Percentiles rank a stretch among this genome's conserved stretches.
Evolutionary conservation across 495 filamentous ascomycete genomes (phyloP).

Genomic region (Aspergillus bertholletiae): DNA sequence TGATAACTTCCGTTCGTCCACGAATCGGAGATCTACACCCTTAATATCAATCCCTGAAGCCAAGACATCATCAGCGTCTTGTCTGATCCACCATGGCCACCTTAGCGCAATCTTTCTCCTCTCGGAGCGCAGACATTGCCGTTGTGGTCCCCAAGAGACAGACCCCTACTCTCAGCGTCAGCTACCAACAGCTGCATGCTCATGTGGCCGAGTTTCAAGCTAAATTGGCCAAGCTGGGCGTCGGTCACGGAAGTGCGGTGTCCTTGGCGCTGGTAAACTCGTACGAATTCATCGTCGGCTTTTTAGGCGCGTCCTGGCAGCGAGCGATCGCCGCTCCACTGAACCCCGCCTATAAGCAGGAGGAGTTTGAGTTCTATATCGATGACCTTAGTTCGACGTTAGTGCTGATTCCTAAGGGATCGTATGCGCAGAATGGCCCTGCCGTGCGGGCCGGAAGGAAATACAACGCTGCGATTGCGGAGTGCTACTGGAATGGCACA

Average conservation of each 20-base stretch:
- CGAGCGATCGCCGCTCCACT: constrained; percentile 75
- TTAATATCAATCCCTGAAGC: constrained; percentile 8
- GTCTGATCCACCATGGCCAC: constrained; percentile 40
- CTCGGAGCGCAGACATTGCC: constrained; percentile 44
- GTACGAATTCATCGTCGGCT: constrained; percentile 78
- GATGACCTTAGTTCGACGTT: constrained; percentile 75
- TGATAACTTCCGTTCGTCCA: neutral
- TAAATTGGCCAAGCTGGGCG: constrained; percentile 67
- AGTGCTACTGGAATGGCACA: constrained; percentile 68
- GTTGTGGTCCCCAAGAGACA: constrained; percentile 66
- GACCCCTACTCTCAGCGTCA: constrained; percentile 37
- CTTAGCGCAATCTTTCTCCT: constrained; percentile 40
- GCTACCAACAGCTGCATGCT: constrained; percentile 57
- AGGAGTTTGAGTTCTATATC: constrained; percentile 88
- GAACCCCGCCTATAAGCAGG: constrained; percentile 80
- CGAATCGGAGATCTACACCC: neutral
- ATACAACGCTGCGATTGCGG: constrained; percentile 74
- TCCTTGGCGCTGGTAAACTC: constrained; percentile 76
- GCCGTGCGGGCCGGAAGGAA: constrained; percentile 70
- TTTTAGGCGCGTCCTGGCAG: constrained; percentile 74
- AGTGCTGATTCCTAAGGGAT: constrained; percentile 66
- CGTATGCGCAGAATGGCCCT: constrained; percentile 56
- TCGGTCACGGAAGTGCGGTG: constrained; percentile 60
- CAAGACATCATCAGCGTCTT: constrained; percentile 5
- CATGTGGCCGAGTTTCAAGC: constrained; percentile 64